Base-by-base conservation (phyloP, 768 basidiomycete species). In the Mycena leptocephala region DNA sequence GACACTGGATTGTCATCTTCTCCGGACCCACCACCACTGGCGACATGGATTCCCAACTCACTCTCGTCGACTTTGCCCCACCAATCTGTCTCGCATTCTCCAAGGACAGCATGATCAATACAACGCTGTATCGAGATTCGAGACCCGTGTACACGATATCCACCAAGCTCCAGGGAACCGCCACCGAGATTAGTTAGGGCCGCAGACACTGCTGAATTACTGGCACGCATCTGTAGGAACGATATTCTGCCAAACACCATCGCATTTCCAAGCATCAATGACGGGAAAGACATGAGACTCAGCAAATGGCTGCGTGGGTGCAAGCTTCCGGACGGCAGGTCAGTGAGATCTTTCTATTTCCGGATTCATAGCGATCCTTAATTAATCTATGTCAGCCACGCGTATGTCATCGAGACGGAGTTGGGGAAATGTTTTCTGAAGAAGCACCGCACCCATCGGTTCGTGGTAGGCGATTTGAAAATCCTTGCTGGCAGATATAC, bases 281-380 rank as follows among this genome's bases (percentile, higher is more conserved):
- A 41, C 8, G 56, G 43, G 22, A 51, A 55, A 30, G 59, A 75
- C 14, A 30, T 71, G 28, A 65, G 48, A 35, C 18, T 71, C 24
- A 65, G 37, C 16, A 76, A 71, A 26, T 76, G 75, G 75, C 18
- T 76, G 62, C 20, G 35, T 28, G n/a, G 30, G 37, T 58, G 22
- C 30, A 76, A 70, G 64, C 55, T 63, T 5, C n/a, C 56, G 11
- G 62, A 70, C 26, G 75, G 75, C 22, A 11, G n/a, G 75, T 71
- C n/a, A 35, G 7, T 51, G 30, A n/a, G n/a, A n/a, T n/a, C n/a
- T 32, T 18, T 56, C 62, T 11, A 51, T 37, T 20, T 20, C 9
- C 26, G 16, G 18, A 55, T 26, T 61, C 33, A 16, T 32, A 6
- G 35, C 13, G 35, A 6, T 6, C 13, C 13, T 37, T 37, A 6